Evolutionary conservation across 305 asterid species (phyloP).

Genomic region (Solanum hybrid): DNA sequence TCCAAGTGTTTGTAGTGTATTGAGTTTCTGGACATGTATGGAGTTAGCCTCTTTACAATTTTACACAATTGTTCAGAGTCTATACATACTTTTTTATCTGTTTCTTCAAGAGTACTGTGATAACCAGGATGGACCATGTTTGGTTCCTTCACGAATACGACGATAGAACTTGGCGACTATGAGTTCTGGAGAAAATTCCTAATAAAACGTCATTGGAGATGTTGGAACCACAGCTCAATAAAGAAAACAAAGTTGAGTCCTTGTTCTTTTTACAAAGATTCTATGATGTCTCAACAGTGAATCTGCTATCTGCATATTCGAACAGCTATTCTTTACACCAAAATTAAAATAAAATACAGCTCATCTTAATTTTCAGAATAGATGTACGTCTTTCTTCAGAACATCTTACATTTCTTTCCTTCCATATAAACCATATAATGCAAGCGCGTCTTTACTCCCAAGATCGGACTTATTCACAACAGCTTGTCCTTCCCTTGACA

Average conservation of each 20-base stretch:
- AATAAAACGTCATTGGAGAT: background rate
- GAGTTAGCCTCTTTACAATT: background rate
- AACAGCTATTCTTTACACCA: background rate
- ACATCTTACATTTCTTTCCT: background rate
- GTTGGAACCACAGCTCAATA: background rate
- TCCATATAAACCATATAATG: background rate
- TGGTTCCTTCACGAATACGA: background rate
- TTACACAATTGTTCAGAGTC: background rate
- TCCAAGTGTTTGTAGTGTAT: background rate
- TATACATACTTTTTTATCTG: background rate
- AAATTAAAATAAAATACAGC: background rate
- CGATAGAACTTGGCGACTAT: background rate
- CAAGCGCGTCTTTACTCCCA: background rate
- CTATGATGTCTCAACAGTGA: background rate
- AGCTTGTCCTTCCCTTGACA: background rate
- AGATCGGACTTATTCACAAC: background rate
- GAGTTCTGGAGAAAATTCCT: background rate
- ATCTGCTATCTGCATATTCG: background rate
- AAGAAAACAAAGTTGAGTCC: background rate
- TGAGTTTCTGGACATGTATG: background rate
- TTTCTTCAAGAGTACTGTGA: background rate
- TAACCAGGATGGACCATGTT: background rate
- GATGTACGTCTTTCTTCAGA: too few relatives aligned
- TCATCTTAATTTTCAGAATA: background rate
- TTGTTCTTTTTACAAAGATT: background rate